These are phyloP conservation scores for Podospora australis DNA, from an alignment of 495 filamentous ascomycete species.

Conservation along the genomic window DNA sequence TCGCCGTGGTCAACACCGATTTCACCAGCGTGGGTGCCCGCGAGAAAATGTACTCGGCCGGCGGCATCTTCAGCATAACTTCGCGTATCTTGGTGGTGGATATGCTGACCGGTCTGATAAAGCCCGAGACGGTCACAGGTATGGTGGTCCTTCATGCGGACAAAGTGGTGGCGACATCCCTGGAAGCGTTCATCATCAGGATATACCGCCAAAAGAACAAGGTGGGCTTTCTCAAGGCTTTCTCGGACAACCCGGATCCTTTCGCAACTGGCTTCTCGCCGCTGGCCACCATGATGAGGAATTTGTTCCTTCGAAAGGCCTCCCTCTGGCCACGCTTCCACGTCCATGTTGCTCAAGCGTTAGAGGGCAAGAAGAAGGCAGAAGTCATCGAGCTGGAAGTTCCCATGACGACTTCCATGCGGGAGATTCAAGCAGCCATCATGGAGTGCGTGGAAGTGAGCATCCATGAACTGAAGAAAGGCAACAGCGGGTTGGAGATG, in stretches of 20 bases:
- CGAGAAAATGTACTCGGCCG: constrained; percentile 82
- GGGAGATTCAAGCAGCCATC: constrained; percentile 84
- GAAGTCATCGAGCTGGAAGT: constrained; percentile 96
- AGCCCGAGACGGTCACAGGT: constrained; percentile 81
- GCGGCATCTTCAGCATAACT: constrained; percentile 93
- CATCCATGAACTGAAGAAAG: constrained; percentile 84
- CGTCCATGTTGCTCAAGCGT: constrained; percentile 73
- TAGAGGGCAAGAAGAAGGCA: constrained; percentile 88
- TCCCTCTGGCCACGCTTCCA: constrained; percentile 96
- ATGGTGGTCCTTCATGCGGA: constrained; percentile 87
- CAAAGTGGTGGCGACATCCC: constrained; percentile 75
- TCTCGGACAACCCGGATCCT: constrained; percentile 89
- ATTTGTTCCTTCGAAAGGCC: constrained; percentile 81
- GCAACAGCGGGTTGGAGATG: constrained; percentile 85
- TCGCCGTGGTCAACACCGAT: constrained; percentile 92
- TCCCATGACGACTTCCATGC: constrained; percentile 94
- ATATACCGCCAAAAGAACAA: constrained; percentile 94
- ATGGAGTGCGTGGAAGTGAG: constrained; percentile 95
- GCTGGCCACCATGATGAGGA: constrained; percentile 83
- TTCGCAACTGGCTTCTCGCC: constrained; percentile 88
- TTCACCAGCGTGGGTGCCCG: constrained; percentile 76
- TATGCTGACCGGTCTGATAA: constrained; percentile 74
- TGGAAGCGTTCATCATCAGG: constrained; percentile 91
- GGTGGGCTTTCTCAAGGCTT: constrained; percentile 87
- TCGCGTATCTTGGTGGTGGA: constrained; percentile 93